A percentile compares a stretch with the other conserved stretches of the same genome.
Evolutionary conservation across 176 grass and related monocot species (phyloP).

Genomic region (Aechmea fasciata): DNA sequence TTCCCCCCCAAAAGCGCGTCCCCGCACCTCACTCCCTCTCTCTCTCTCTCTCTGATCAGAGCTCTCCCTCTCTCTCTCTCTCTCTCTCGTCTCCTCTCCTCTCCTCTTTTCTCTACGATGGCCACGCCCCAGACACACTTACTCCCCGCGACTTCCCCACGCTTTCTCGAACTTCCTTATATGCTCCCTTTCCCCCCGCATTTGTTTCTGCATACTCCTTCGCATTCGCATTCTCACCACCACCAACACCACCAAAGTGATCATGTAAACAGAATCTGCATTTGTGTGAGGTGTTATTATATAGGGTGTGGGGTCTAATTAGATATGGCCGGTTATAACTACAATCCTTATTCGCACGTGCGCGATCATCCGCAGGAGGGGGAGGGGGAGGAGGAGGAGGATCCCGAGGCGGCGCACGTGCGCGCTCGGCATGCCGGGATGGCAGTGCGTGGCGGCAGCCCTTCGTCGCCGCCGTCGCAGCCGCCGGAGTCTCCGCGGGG

Average conservation of each 20-base stretch:
- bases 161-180: slow-evolving; percentile 49
- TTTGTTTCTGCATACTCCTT: slow-evolving; percentile 14
- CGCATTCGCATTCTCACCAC: neutral
- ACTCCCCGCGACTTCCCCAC: slow-evolving; percentile 30
- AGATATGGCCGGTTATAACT: neutral
- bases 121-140: neutral
- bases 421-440: neutral
- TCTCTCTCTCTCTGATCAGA: slow-evolving; percentile 32
- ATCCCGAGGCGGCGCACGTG: too few species aligned
- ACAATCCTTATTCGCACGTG: neutral
- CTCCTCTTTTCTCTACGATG: neutral
- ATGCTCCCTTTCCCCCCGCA: slow-evolving; percentile 13
- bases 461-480: too few species aligned
- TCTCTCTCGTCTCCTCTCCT: neutral
- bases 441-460: too few species aligned
- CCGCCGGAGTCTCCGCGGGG: slow-evolving; percentile 45
- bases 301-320: neutral
- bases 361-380: neutral
- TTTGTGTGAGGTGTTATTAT: neutral
- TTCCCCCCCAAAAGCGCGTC: slow-evolving; percentile 44
- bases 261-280: too few species aligned
- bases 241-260: slow-evolving; percentile 4
- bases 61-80: neutral
- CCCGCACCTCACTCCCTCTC: neutral
- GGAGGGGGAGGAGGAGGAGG: too few species aligned